Evolutionary conservation across 179 eudicot species (phyloP).

Genomic region (Vitellaria paradoxa): DNA sequence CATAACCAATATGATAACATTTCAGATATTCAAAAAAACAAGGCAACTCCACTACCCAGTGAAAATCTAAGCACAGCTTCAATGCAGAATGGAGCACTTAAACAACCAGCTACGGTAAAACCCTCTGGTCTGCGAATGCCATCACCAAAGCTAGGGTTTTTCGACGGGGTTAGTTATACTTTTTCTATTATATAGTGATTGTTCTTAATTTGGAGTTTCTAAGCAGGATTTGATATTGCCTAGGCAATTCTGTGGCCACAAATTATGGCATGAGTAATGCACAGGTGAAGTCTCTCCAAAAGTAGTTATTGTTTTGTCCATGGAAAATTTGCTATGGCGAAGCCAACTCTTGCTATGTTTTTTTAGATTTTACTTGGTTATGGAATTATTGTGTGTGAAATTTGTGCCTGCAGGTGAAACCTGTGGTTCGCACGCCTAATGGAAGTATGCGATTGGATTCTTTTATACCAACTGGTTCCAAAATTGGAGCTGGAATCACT

Average conservation of each 20-base stretch:
- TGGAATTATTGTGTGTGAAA: neutral
- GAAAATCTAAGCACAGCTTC: slow-evolving; percentile 30
- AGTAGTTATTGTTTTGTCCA: neutral
- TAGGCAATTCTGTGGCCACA: slow-evolving; percentile 3
- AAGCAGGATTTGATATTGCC: slow-evolving; percentile 4
- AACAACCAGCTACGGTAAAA: slow-evolving; percentile 39
- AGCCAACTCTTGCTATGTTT: neutral
- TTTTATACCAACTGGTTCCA: slow-evolving; percentile 15
- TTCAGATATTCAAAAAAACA: slow-evolving; percentile 20
- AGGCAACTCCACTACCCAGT: slow-evolving; percentile 18
- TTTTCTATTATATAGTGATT: neutral
- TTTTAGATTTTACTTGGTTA: neutral
- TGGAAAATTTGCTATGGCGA: slow-evolving; percentile 1
- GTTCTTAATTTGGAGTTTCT: neutral
- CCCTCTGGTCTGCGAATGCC: slow-evolving; percentile 88
- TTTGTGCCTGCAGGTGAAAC: slow-evolving; percentile 20
- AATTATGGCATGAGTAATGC: neutral
- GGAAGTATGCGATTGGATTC: slow-evolving; percentile 16
- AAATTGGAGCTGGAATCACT: slow-evolving; percentile 25
- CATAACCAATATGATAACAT: slow-evolving; percentile 26
- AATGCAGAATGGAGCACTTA: slow-evolving; percentile 20
- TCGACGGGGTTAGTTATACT: slow-evolving; percentile 75
- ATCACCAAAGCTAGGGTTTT: slow-evolving; percentile 77
- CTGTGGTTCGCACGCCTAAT: slow-evolving; percentile 20
- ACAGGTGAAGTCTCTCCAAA: neutral